Evolutionary conservation across 768 basidiomycete species (phyloP), one percentile per base, ranked within the genome.

Genomic region (Favolaschia claudopus): DNA sequence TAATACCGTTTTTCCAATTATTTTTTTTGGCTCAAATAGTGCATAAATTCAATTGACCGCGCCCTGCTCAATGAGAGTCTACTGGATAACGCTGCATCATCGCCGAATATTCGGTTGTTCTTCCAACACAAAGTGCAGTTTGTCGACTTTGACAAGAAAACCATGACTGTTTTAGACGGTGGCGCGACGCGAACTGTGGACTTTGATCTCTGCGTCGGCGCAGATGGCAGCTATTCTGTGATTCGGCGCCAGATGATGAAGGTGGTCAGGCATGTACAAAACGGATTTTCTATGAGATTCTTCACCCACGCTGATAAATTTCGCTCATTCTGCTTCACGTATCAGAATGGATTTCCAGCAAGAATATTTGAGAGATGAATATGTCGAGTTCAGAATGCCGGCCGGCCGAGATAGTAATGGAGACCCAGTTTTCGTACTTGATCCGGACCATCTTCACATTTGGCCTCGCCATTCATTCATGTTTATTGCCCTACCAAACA

Each of bases 391-490:
- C 58, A 93, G 90, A 79, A 94, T 99, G 86, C 94, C 95, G 69
- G 85, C 96, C 72, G 88, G 88, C 56, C 74, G 76, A 71, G 83
- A 83, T 74, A 69, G 71, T 67, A 76, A 80, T 73, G 92, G 85
- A 72, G 81, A 82, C 60, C 78, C 88, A 62, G 79, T 78, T 25
- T 99, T 91, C 80, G 80, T 88, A 57, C 89, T 99, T 74, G 94
- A 96, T 82, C 92, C 93, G 68, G 91, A 92, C 75, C 92, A 99
- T 76, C 88, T 99, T 66, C 96, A 99, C 79, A 98, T 99, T 69
- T 99, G 96, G 96, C 97, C 96, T 64, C 91, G 96, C 71, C 93
- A 95, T 75, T 93, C 95, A 43, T 99, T 99, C 83, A 99, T 99
- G 96, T 86, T 99, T 69, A 98, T 99, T 69, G 96, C 95, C 20